A percentile compares a stretch with the other conserved stretches of the same genome.
Evolutionary conservation across 352 stramenopile genomes (phyloP).

Genomic region (Globisporangium ultimum): DNA sequence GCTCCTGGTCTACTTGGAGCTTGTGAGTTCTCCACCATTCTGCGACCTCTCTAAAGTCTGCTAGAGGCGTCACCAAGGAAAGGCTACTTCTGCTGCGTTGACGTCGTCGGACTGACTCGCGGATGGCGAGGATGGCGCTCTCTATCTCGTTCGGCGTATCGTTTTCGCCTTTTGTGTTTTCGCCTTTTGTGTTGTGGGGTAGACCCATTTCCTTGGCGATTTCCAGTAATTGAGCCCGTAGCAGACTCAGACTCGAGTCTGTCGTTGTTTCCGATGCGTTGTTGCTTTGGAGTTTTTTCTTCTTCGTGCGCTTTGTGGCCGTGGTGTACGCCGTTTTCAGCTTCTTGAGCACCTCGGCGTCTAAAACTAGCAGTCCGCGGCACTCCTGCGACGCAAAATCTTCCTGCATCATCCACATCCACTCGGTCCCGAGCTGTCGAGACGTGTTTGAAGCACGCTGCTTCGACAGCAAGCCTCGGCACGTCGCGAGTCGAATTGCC

Average conservation of each 20-base stretch:
- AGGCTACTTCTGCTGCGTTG: constrained; percentile 12
- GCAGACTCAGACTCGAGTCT: neutral
- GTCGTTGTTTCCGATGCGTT: neutral
- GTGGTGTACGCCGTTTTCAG: constrained; percentile 21
- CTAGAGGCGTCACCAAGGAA: constrained; percentile 11
- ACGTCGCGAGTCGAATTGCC: constrained; percentile 21
- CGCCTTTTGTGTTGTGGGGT: neutral
- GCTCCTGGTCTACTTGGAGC: constrained; percentile 4
- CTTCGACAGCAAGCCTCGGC: constrained; percentile 1
- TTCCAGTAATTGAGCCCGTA: constrained; percentile 26
- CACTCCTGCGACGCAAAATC: constrained; percentile 38
- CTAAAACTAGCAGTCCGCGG: constrained; percentile 41
- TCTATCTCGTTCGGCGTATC: neutral
- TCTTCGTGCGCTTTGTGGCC: constrained; percentile 18
- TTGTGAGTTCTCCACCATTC: constrained; percentile 49
- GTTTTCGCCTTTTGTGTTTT: no score
- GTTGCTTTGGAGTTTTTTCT: neutral
- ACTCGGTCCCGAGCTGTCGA: constrained; percentile 22
- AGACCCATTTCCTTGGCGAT: constrained; percentile 28
- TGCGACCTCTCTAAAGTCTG: constrained; percentile 31
- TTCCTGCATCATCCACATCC: constrained; percentile 52
- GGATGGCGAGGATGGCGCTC: neutral
- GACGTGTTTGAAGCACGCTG: neutral
- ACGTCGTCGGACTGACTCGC: constrained; percentile 7
- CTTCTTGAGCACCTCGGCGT: constrained; percentile 28